These are phyloP conservation scores for Xenosphaeropsis pyriputrescens DNA, from an alignment of 2,329 filamentous ascomycete genomes.

Conservation along the genomic window DNA sequence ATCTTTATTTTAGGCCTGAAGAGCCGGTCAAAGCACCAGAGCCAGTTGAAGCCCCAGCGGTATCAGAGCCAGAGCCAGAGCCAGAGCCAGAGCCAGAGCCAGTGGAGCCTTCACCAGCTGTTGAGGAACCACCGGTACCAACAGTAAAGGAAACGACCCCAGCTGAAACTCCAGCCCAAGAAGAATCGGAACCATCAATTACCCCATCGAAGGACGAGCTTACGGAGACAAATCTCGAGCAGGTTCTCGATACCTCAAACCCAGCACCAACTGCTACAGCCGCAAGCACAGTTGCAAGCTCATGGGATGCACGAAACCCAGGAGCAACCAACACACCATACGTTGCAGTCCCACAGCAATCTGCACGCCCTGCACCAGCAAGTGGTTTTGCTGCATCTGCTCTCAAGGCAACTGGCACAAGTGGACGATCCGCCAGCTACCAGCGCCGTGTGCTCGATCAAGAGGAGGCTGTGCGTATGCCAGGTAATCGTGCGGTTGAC, in stretches of 20 bases:
- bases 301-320: conserved; percentile 56
- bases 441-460: conserved; percentile 84
- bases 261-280: conserved; percentile 69
- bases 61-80: conserved; percentile 6
- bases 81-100: conserved; percentile 15
- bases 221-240: conserved; percentile 84
- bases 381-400: conserved; percentile 72
- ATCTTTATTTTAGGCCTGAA: conserved; percentile 8
- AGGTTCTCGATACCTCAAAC: conserved; percentile 68
- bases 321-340: conserved; percentile 50
- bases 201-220: conserved; percentile 67
- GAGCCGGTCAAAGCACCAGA: conserved; percentile 25
- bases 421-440: conserved; percentile 60
- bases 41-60: conserved; percentile 27
- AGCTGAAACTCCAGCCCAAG: conserved; percentile 10
- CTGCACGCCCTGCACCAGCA: conserved; percentile 34
- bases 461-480: conserved; percentile 97
- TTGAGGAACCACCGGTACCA: conserved; percentile 24
- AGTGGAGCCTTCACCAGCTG: conserved; percentile 17
- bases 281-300: conserved; percentile 80
- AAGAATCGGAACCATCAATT: conserved; percentile 32
- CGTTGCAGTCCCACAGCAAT: conserved; percentile 47
- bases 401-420: conserved; percentile 54
- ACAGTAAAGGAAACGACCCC: conserved; percentile 8
- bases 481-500: conserved; percentile 88